Evolutionary conservation across 2,329 filamentous ascomycete genomes (phyloP), one percentile per base, ranked within the genome.

Genomic region (Aspergillus awamori): DNA sequence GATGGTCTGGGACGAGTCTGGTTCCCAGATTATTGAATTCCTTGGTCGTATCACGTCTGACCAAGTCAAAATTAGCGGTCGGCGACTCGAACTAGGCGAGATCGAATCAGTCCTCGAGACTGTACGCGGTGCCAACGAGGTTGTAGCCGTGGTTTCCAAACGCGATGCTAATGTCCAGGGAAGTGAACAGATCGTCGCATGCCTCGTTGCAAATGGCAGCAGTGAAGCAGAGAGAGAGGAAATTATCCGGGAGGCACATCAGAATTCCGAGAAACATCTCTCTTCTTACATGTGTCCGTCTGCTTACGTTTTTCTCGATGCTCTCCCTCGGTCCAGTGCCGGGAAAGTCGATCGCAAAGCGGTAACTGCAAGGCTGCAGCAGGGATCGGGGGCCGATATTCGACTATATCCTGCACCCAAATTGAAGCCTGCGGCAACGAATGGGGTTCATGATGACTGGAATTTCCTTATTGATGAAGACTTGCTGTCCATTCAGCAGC

Each of bases 41-140:
- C 81, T 93, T n/a, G 93, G 93, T 0, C 87, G 93, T 6, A 88
- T 96, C 6, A 84, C 84, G 0, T 85, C 87, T 53, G 92, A 91
- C 0, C 93, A 97, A 73, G 88, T 96, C 57, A 97, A 97, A 75
- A 81, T 97, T 3, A 86, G 92, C 58, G 93, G 93, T 2, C 92
- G 96, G 73, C 84, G 92, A 47, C 84, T 96, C 49, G 90, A 94
- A 70, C 84, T 95, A 3, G 90, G 90, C 0, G 92, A 93, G 69
- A 82, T 93, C 17, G 90, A 93, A 70, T 74, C 72, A 57, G 69
- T 68, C 1, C 61, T 72, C 30, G 61, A 68, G 2, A 66, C 65
- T 3, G 60, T 64, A 15, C 55, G 33, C 5, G 66, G 65, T 7
- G 60, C 70, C 20, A 65, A 60, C 1, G 70, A 72, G 24, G 67